Evolutionary conservation across 768 basidiomycete species (phyloP).

Genomic region (Pulveroboletus sp.): DNA sequence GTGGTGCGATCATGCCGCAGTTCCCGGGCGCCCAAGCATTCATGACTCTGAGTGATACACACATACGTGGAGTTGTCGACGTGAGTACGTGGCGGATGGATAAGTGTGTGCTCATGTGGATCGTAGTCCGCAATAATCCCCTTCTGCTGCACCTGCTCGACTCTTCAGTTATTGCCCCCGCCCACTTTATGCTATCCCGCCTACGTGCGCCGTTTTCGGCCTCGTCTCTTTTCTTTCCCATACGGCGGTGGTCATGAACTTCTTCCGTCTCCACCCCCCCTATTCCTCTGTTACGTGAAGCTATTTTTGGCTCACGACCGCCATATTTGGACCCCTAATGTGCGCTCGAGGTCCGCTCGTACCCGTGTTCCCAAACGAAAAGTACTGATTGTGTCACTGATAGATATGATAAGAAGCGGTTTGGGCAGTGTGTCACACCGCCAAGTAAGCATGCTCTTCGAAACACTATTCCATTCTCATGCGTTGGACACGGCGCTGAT

Average conservation of each 20-base stretch:
- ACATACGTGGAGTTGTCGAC: not conserved
- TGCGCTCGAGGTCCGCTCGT: not conserved
- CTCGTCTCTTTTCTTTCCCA: constrained; percentile 1
- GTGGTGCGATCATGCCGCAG: not conserved
- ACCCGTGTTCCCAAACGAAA: not conserved
- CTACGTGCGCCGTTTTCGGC: constrained; percentile 3
- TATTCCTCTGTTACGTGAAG: not conserved
- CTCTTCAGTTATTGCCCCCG: not conserved
- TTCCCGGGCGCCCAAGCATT: not conserved
- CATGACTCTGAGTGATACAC: not conserved
- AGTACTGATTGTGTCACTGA: not conserved
- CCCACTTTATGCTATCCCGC: not conserved
- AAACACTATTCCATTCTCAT: not conserved
- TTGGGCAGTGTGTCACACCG: not conserved
- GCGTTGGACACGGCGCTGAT: not conserved
- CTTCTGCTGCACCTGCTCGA: not conserved
- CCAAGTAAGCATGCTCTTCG: not conserved
- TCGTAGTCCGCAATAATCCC: constrained; percentile 1
- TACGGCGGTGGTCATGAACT: not conserved
- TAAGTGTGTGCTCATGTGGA: not conserved
- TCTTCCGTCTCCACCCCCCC: not conserved
- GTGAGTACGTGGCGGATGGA: not conserved
- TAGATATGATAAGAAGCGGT: not conserved
- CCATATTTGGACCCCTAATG: not conserved
- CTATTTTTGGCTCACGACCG: constrained; percentile 3